phyloP scores from a whole-genome alignment of 257 asterid species.

The Catharanthus roseus region DNA sequence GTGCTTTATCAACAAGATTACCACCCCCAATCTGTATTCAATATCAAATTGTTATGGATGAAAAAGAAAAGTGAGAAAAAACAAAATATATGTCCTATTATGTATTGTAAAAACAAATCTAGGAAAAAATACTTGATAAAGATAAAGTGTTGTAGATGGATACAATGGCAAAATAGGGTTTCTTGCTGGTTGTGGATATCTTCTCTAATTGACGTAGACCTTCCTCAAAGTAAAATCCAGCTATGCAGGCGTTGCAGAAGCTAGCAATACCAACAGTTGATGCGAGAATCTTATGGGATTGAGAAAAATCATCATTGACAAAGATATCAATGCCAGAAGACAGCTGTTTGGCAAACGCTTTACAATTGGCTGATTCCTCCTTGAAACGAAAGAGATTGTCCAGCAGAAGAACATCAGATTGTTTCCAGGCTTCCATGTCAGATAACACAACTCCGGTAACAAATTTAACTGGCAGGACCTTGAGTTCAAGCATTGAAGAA shows the following conservation, averaged over 20 bases:
- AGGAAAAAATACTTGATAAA: slow-evolving; percentile 10
- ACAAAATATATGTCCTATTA: neutral
- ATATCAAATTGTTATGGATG: slow-evolving; percentile 11
- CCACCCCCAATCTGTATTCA: slow-evolving; percentile 75
- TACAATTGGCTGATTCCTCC: slow-evolving; percentile 69
- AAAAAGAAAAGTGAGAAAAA: neutral
- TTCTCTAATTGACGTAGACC: slow-evolving; percentile 53
- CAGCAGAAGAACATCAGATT: slow-evolving; percentile 44
- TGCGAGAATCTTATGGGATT: slow-evolving; percentile 77
- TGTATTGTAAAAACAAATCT: neutral
- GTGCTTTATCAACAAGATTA: slow-evolving; percentile 60
- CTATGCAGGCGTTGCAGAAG: slow-evolving; percentile 57
- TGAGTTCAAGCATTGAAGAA: slow-evolving; percentile 53
- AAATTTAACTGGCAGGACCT: slow-evolving; percentile 55
- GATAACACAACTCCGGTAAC: slow-evolving; percentile 24
- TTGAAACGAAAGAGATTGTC: slow-evolving; percentile 62
- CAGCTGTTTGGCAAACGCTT: slow-evolving; percentile 55
- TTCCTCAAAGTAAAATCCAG: slow-evolving; percentile 83
- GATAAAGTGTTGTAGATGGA: slow-evolving; percentile 21
- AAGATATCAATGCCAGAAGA: slow-evolving; percentile 67
- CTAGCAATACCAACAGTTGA: slow-evolving; percentile 81
- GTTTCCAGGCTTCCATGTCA: slow-evolving; percentile 27
- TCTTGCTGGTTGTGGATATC: slow-evolving; percentile 35
- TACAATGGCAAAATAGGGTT: slow-evolving; percentile 80
- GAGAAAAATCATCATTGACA: slow-evolving; percentile 81